phyloP scores from a whole-genome alignment of 352 stramenopile genomes.

The Pythium periplocum region DNA sequence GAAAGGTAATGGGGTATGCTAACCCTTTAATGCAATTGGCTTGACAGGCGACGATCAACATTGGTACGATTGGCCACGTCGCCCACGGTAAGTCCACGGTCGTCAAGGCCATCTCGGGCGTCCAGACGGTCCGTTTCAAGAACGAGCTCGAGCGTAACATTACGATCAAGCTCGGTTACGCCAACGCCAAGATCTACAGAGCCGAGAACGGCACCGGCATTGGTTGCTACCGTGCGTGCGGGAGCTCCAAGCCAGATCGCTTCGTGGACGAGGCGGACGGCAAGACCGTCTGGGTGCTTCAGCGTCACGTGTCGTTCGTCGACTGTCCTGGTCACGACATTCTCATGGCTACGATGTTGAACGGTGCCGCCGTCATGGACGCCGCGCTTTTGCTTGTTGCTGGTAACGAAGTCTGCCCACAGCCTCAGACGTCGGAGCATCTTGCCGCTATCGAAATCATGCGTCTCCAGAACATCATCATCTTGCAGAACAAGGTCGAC shows the following conservation, averaged over 20 bases:
- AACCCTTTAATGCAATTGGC: background rate
- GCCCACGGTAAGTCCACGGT: conserved; percentile 99
- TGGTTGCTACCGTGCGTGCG: conserved; percentile 86
- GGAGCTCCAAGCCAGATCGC: conserved; percentile 83
- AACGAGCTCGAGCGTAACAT: conserved; percentile 99
- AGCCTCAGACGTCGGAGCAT: conserved; percentile 99
- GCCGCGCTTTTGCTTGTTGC: conserved; percentile 98
- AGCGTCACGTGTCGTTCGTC: conserved; percentile 99
- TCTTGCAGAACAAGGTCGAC: conserved; percentile 99
- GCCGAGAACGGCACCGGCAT: conserved; percentile 78
- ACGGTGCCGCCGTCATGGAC: conserved; percentile 99
- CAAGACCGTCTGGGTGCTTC: conserved; percentile 87
- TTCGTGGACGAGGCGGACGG: conserved; percentile 86
- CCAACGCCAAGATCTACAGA: conserved; percentile 99
- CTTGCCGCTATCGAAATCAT: conserved; percentile 99
- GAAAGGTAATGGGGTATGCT: no score
- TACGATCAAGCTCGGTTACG: conserved; percentile 99
- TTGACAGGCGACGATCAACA: conserved; percentile 99
- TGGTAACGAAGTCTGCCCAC: conserved; percentile 97
- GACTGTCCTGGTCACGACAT: conserved; percentile 99
- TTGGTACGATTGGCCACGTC: conserved; percentile 99
- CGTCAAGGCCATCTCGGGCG: conserved; percentile 99
- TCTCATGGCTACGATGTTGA: conserved; percentile 99
- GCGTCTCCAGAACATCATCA: conserved; percentile 99
- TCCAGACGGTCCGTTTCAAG: conserved; percentile 98